Evolutionary conservation across 176 grass and related monocot genomes (phyloP), one percentile per base, ranked within the genome.

Genomic region (Otatea glauca): DNA sequence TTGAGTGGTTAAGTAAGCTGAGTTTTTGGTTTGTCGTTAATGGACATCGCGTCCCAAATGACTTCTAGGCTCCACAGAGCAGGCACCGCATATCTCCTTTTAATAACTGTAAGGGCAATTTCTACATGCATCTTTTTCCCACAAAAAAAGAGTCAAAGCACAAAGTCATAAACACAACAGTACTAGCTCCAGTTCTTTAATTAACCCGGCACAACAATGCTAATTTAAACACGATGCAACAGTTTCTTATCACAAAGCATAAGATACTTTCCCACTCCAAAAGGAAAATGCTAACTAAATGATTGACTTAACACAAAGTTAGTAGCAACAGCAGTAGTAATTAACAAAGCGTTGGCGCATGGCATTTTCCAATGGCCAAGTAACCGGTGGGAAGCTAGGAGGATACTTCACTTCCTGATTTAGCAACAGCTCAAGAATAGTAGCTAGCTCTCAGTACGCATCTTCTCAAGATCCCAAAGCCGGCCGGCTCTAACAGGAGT

Each of bases 281-380:
- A 51, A 81, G 10, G 11, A 10, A 43, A 1, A 59, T 6, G 11
- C 20, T n/a, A 35, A 48, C 14, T 11, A 66, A 84, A 73, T 72
- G 72, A 44, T 88, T 85, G 82, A 59, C 29, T 29, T 29, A 29
- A 29, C 29, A 29, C 29, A 29, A 29, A 29, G 29, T 29, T 29
- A 29, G 29, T 29, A 29, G 29, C 29, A 29, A 29, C 29, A 29
- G 29, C 29, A 29, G 29, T 29, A 29, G 29, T 29, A 29, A 29
- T 29, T 0, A 29, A 29, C 68, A 79, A 87, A 27, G 81, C 47
- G 8, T 15, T 65, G 89, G 89, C 89, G 89, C 85, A 91, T 91
- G 86, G 89, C 76, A 75, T 29, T 84, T 85, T 91, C 89, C 85
- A 88, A 88, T 85, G 89, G 89, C 77, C 89, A 91, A 77, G 71